phyloP scores from a whole-genome alignment of 768 basidiomycete genomes.

The Pulveroboletus sp. region DNA sequence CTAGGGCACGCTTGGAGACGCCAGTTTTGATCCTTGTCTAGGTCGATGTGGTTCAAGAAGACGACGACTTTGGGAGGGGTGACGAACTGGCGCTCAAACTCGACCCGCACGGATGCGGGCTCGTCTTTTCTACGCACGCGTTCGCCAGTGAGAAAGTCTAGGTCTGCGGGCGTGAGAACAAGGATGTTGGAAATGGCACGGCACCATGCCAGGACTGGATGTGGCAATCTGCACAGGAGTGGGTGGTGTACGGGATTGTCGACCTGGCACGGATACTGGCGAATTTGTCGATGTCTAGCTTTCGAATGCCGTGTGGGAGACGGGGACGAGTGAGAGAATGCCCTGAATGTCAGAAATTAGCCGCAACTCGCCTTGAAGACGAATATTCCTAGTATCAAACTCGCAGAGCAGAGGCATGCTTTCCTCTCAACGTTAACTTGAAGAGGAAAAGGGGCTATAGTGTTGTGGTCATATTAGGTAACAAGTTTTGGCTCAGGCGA shows the following conservation, averaged over 20 bases:
- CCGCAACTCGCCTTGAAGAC: too few species aligned
- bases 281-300: slow-evolving; percentile 2
- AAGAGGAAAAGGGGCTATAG: too few species aligned
- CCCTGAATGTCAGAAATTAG: too few species aligned
- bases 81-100: slow-evolving; percentile 12
- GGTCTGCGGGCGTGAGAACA: slow-evolving; percentile 6
- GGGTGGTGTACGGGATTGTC: slow-evolving; percentile 1
- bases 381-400: too few species aligned
- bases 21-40: slow-evolving; percentile 7
- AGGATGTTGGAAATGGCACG: neutral
- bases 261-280: slow-evolving; percentile 13
- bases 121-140: neutral
- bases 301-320: slow-evolving; percentile 13
- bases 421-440: too few species aligned
- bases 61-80: slow-evolving; percentile 16
- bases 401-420: too few species aligned
- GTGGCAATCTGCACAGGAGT: slow-evolving; percentile 6
- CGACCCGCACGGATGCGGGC: slow-evolving; percentile 3
- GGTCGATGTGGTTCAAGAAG: slow-evolving; percentile 14
- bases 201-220: neutral
- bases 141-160: slow-evolving; percentile 17
- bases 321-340: slow-evolving; percentile 18
- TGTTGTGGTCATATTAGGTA: too few species aligned
- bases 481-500: too few species aligned
- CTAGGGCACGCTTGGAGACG: slow-evolving; percentile 4